Base-by-base conservation (phyloP, 139 green algal genomes). In the Coccomyxa sp. region DNA sequence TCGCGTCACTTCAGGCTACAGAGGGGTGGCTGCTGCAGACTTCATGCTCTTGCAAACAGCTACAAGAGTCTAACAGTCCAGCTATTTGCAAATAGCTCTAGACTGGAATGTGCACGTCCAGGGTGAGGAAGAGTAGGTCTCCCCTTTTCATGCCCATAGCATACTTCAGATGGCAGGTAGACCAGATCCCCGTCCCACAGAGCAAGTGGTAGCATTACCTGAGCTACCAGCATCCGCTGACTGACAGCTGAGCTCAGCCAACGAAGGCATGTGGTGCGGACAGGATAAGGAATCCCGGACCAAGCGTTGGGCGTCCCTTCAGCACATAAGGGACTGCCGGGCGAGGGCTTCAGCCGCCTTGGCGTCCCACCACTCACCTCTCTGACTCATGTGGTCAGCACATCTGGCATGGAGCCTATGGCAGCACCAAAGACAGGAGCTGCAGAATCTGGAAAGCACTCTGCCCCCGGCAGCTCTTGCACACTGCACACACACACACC, bases 361-460 rank as follows among this genome's bases (percentile, higher is more conserved):
- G 14, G 10, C 44, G 14, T 58, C 12, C 14, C 14, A 14, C 50
- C 22, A 22, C 27, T 31, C 50, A 3, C 50, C 5, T 7, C 27
- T 18, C 50, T 64, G 1, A 3, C 4, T 72, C 68, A 79, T 22
- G 40, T 81, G 16, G 83, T 85, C 2, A 87, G 83, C 22, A 76
- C 50, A 58, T 82, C 69, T 33, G 83, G 83, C 9, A 87, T 55
- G 8, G 50, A 81, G 0, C 31, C 73, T n/a, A 50, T 68, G 33
- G 76, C 80, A 6, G 18, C 68, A n/a, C 83, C 83, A 64, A 79
- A 41, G 3, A 88, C 71, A 55, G 55, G 75, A 24, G 35, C 55
- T 14, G 74, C 73, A 12, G 75, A 79, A 39, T 84, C 85, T 14
- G 83, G 81, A 40, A 86, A 89, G 31, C 41, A 31, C 74, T 85